Evolutionary conservation across 805 yeast species (phyloP), one percentile per base, ranked within the genome.

Genomic region (Yueomyces sinensis): DNA sequence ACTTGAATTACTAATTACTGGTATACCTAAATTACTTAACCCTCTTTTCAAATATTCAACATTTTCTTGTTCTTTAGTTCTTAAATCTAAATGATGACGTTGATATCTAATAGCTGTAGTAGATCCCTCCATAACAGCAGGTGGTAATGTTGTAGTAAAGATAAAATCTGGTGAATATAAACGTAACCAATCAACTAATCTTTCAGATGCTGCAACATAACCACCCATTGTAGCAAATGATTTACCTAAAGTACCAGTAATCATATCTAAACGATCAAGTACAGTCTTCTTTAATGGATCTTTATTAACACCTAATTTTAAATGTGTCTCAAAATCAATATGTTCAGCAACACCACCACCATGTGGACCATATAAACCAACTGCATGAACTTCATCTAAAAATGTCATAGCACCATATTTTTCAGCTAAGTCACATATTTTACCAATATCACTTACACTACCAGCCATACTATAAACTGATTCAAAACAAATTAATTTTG

Each of bases 291-390:
- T 47, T 32, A 61, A 59, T 43, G 74, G 71, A 14, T 72, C 63
- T 13, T 68, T 68, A 5, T 11, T 5, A 45, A 74, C 63, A 44
- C 91, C 91, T 13, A 76, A 58, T 38, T 64, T 55, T 52, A 82
- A 72, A 55, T 89, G 94, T 36, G 76, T 75, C 32, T 82, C 82
- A 48, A 86, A 91, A 61, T 91, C 83, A 50, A 81, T 67, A 58
- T 91, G 98, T 61, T 91, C 99, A 32, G 97, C 95, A 36, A 91
- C 97, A 63, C 99, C 99, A 24, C 95, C 98, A 54, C 99, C 99
- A 50, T 82, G 95, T 40, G 99, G 97, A 50, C 99, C 99, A 56
- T 91, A 91, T 78, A 91, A 72, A 37, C 99, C 99, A 32, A 91
- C 97, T 25, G 98, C 97, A 54, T 91, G 99, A 27, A 91, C 99